Percentiles rank a stretch among this genome's conserved stretches.
Evolutionary conservation across 2,329 filamentous ascomycete species (phyloP).

Genomic region (Nannizzia gypsea): DNA sequence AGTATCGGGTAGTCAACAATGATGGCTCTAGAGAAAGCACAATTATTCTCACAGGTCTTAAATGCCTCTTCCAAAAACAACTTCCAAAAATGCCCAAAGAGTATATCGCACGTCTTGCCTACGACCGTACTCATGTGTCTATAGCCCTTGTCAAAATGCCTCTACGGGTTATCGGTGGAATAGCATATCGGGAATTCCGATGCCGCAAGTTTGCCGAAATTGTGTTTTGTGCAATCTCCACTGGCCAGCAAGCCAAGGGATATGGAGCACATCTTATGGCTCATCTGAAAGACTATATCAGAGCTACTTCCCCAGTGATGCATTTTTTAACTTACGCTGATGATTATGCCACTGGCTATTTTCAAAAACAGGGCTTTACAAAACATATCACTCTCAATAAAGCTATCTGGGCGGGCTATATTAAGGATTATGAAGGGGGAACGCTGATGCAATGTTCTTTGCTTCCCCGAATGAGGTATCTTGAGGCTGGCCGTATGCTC

Average conservation of each 20-base stretch:
- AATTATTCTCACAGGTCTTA: conserved; percentile 88
- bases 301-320: conserved; percentile 92
- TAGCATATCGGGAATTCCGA: conserved; percentile 92
- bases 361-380: conserved; percentile 98
- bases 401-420: conserved; percentile 96
- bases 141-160: conserved; percentile 98
- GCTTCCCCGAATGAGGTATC: conserved; percentile 86
- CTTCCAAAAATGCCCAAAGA: conserved; percentile 99
- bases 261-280: conserved; percentile 98
- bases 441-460: conserved; percentile 99
- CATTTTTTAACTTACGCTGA: conserved; percentile 98
- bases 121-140: conserved; percentile 88
- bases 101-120: conserved; percentile 93
- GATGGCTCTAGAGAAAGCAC: conserved; percentile 76
- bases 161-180: conserved; percentile 80
- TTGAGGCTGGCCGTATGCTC: conserved; percentile 85
- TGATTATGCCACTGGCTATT: conserved; percentile 97
- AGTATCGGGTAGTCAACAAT: conserved; percentile 97
- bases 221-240: conserved; percentile 95
- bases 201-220: conserved; percentile 91
- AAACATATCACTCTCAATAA: conserved; percentile 92
- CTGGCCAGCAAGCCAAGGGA: conserved; percentile 95
- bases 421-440: conserved; percentile 97
- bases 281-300: conserved; percentile 95
- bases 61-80: conserved; percentile 97